phyloP scores from a whole-genome alignment of 2,329 filamentous ascomycete species.

The Trichoderma hamatum region DNA sequence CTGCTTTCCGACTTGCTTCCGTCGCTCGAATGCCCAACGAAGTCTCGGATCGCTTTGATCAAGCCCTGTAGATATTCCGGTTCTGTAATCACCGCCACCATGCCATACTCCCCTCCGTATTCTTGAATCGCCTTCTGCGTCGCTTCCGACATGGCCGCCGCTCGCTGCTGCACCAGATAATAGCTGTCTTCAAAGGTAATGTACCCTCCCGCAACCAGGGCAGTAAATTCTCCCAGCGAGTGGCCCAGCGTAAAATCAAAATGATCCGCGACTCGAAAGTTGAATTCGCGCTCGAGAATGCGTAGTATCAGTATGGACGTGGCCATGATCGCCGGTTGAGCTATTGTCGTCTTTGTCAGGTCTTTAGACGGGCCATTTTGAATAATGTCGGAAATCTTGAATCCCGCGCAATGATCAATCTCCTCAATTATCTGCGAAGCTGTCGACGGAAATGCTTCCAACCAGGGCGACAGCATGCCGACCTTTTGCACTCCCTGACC shows the following conservation, averaged over 20 bases:
- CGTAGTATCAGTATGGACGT: slow-evolving; percentile 88
- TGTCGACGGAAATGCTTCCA: slow-evolving; percentile 80
- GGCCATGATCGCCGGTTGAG: slow-evolving; percentile 95
- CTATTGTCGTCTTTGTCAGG: slow-evolving; percentile 81
- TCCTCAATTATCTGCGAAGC: slow-evolving; percentile 78
- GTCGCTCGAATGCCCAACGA: slow-evolving; percentile 70
- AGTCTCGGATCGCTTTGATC: slow-evolving; percentile 75
- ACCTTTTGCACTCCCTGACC: slow-evolving; percentile 89
- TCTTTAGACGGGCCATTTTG: slow-evolving; percentile 74
- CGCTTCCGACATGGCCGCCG: slow-evolving; percentile 80
- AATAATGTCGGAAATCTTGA: slow-evolving; percentile 77
- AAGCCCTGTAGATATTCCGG: slow-evolving; percentile 71
- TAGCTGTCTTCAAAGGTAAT: slow-evolving; percentile 77
- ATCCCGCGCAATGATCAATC: slow-evolving; percentile 76
- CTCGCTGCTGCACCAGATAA: slow-evolving; percentile 73
- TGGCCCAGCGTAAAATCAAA: slow-evolving; percentile 87
- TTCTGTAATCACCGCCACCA: slow-evolving; percentile 91
- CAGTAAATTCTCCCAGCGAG: slow-evolving; percentile 90
- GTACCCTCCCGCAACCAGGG: slow-evolving; percentile 82
- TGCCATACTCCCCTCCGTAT: slow-evolving; percentile 83
- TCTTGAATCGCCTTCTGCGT: slow-evolving; percentile 66
- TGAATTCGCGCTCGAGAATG: slow-evolving; percentile 83
- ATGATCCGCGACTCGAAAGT: slow-evolving; percentile 69
- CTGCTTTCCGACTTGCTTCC: slow-evolving; percentile 69
- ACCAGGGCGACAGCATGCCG: slow-evolving; percentile 84